Conservation (phyloP, 805 yeast species). For the Ogataea thermomethanolica region DNA sequence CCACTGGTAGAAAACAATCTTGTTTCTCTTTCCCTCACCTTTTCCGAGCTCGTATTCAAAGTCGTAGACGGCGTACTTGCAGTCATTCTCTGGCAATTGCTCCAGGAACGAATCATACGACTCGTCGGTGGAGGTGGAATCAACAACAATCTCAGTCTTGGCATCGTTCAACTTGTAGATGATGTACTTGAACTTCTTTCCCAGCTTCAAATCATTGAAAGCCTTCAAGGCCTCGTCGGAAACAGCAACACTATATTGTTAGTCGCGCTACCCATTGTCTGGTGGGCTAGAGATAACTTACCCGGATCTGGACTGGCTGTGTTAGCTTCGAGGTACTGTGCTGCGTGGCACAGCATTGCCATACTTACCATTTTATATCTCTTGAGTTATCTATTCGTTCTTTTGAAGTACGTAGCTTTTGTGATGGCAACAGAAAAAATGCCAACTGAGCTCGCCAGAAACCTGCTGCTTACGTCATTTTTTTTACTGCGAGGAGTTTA, state of each 20-base stretch:
- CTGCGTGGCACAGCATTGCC: not conserved
- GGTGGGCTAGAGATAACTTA: slow-evolving; percentile 16
- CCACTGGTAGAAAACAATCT: slow-evolving; percentile 81
- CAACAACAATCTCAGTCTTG: slow-evolving; percentile 88
- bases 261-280: slow-evolving; percentile 4
- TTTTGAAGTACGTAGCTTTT: slow-evolving; percentile 10
- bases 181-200: slow-evolving; percentile 82
- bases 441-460: not conserved
- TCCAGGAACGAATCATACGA: slow-evolving; percentile 85
- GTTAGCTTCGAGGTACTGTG: slow-evolving; percentile 7
- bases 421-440: slow-evolving; percentile 10
- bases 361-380: slow-evolving; percentile 10
- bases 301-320: slow-evolving; percentile 34
- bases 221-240: slow-evolving; percentile 87
- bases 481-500: too few species aligned
- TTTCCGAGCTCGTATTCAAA: slow-evolving; percentile 88
- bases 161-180: slow-evolving; percentile 76
- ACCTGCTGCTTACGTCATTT: slow-evolving; percentile 4
- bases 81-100: slow-evolving; percentile 91
- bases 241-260: slow-evolving; percentile 61
- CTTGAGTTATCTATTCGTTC: slow-evolving; percentile 5
- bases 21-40: slow-evolving; percentile 87
- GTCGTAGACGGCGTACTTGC: slow-evolving; percentile 95
- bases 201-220: slow-evolving; percentile 93
- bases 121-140: slow-evolving; percentile 67